phyloP scores from a whole-genome alignment of 129 eudicot species.

The Sambucus nigra region DNA sequence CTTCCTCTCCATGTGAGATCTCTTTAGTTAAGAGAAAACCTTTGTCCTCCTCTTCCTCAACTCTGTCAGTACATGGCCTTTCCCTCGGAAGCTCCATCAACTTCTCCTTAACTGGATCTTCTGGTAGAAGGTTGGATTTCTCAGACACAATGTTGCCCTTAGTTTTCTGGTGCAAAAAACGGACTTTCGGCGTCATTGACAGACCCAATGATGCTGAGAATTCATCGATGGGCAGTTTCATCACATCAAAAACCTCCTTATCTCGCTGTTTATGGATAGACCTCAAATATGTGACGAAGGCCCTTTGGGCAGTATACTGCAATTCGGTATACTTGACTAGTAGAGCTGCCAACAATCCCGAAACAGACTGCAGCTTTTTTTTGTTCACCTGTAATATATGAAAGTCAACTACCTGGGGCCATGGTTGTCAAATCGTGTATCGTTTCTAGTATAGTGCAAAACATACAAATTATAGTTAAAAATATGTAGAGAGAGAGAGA shows the following conservation, averaged over 20 bases:
- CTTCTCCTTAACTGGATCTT: conserved; percentile 27
- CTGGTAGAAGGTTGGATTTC: conserved; percentile 26
- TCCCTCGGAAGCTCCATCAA: conserved; percentile 20
- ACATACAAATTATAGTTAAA: not conserved
- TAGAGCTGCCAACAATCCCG: conserved; percentile 63
- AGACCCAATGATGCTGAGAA: conserved; percentile 88
- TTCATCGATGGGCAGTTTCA: conserved; percentile 74
- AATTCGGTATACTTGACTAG: conserved; percentile 61
- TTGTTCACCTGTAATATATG: conserved; percentile 71
- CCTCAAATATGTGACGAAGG: conserved; percentile 73
- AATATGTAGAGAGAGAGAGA: too few species aligned
- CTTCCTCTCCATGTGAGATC: conserved; percentile 18
- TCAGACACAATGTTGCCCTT: conserved; percentile 26
- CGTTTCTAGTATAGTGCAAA: too few species aligned
- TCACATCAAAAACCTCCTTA: conserved; percentile 78
- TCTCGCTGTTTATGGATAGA: conserved; percentile 63
- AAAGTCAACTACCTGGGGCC: too few species aligned
- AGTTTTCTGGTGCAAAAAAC: conserved; percentile 53
- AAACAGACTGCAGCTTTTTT: conserved; percentile 62
- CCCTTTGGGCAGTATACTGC: conserved; percentile 62
- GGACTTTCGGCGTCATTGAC: conserved; percentile 90
- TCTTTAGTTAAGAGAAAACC: conserved; percentile 40
- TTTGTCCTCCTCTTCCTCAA: conserved; percentile 32
- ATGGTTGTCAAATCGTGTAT: conserved; percentile 7
- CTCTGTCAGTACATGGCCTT: conserved; percentile 7